phyloP scores from a whole-genome alignment of 2,329 filamentous ascomycete species.

The Diaporthe velutina region DNA sequence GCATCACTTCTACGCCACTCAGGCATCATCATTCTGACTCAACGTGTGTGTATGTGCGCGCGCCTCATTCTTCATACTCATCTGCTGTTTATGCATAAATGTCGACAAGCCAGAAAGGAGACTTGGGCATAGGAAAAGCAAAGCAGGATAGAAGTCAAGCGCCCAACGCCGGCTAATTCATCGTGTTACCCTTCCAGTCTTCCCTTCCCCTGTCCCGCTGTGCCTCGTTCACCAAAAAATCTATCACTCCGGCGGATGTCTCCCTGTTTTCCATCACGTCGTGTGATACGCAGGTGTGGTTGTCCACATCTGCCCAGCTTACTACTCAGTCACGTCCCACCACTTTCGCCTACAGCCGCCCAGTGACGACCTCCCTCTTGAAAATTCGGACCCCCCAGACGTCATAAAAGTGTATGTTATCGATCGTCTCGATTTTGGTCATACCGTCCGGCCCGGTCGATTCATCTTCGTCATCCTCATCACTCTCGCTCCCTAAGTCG shows the following conservation, averaged over 20 bases:
- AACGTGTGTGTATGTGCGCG: background rate
- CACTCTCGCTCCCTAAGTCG: slow-evolving; percentile 45
- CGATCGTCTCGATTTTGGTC: slow-evolving; percentile 53
- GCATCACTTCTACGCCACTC: background rate
- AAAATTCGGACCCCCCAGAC: slow-evolving; percentile 67
- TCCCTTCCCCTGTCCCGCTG: background rate
- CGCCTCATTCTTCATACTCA: background rate
- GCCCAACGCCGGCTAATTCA: slow-evolving; percentile 33
- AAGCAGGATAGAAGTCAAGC: slow-evolving; percentile 6
- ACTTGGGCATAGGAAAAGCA: slow-evolving; percentile 3
- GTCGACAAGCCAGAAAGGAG: background rate
- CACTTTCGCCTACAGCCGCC: slow-evolving; percentile 52
- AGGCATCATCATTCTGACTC: slow-evolving; percentile 21
- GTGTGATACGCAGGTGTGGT: background rate
- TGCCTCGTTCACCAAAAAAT: background rate
- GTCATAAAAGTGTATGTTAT: slow-evolving; percentile 58
- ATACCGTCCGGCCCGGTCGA: slow-evolving; percentile 40
- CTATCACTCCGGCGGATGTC: background rate
- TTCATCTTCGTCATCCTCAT: slow-evolving; percentile 51
- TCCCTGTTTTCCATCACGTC: background rate
- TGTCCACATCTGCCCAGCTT: background rate
- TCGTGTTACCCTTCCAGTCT: slow-evolving; percentile 1
- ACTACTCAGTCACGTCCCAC: background rate
- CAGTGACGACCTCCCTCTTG: slow-evolving; percentile 66
- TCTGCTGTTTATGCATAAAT: slow-evolving; percentile 24